Base-by-base conservation (phyloP, 2,329 filamentous ascomycete genomes). In the Trichophyton mentagrophytes region DNA sequence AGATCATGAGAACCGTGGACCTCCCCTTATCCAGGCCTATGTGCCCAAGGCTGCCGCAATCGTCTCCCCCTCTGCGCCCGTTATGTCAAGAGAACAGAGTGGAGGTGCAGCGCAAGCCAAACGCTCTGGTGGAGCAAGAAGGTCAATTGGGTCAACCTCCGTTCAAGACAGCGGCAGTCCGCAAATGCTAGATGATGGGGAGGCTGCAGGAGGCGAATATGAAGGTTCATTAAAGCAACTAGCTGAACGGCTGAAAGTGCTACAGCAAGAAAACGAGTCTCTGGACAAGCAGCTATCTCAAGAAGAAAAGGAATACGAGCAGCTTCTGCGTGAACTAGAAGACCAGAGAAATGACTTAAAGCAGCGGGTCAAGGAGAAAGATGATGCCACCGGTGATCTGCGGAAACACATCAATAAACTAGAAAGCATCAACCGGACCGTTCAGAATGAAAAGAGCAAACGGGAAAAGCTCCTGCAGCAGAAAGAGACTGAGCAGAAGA, bases 231-330 rank as follows among this genome's bases (percentile, higher is more conserved):
- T 95, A 61, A 85, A 89, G 60, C 84, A 90, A 67, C 78, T 99
- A 36, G 95, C 90, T 8, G 85, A 89, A 66, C 86, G 85, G 63
- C 85, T 97, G 62, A 89, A 96, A 69, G 80, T 77, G 7, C 84
- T 95, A 57, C 84, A 91, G 38, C 85, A 85, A 64, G 92, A 99
- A 65, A 90, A 89, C 8, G 90, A 96, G 53, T 89, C 90, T 56
- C 81, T 87, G 20, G 81, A 89, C 64, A 80, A 80, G 46, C 82
- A 89, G 68, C 85, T 88, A 25, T 78, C 69, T 15, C 76, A 78
- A 60, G 88, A 91, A 64, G 85, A 89, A 61, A 83, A 84, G 42
- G 88, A 92, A 59, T 84, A 84, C 62, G 83, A 82, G 65, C 77
- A 80, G n/a, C 75, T 82, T 59, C 76, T 89, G 65, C 81, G 84